Conservation (phyloP, 2,329 filamentous ascomycete genomes). For the Aspergillus sp. region DNA sequence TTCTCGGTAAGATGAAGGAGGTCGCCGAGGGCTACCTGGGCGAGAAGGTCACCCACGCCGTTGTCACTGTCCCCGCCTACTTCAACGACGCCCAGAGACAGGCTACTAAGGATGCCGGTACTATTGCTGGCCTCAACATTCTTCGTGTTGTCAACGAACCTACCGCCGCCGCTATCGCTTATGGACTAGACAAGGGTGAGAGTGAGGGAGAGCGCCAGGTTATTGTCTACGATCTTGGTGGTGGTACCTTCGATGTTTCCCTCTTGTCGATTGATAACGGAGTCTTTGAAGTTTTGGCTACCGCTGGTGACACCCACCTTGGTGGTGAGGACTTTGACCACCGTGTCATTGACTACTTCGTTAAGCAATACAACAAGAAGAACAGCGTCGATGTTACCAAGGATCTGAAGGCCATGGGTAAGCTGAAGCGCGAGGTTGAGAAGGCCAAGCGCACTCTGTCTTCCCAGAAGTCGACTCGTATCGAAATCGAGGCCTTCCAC, state of each 20-base stretch:
- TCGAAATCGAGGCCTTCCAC: constrained; percentile 97
- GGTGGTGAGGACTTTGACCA: constrained; percentile 99
- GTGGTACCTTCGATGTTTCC: constrained; percentile 92
- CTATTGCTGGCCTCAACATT: constrained; percentile 89
- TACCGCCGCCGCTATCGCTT: constrained; percentile 91
- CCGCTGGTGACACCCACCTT: constrained; percentile 93
- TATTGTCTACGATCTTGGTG: constrained; percentile 90
- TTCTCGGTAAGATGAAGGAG: constrained; percentile 67
- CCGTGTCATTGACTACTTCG: constrained; percentile 92
- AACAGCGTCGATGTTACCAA: constrained; percentile 87
- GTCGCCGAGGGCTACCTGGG: constrained; percentile 63
- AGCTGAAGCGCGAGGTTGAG: constrained; percentile 98
- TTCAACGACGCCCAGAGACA: constrained; percentile 99
- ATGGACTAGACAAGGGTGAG: constrained; percentile 79
- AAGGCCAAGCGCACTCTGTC: constrained; percentile 99
- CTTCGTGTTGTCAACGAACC: constrained; percentile 97
- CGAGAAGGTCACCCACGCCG: constrained; percentile 61
- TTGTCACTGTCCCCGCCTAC: constrained; percentile 94
- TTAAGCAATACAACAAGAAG: constrained; percentile 99
- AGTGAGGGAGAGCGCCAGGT: constrained; percentile 75
- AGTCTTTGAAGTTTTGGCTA: constrained; percentile 92
- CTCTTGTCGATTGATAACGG: constrained; percentile 88
- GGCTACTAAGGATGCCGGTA: constrained; percentile 92
- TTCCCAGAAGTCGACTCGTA: constrained; percentile 87
- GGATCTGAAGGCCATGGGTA: constrained; percentile 97